A percentile compares a stretch with the other conserved stretches of the same genome.
phyloP scores from a whole-genome alignment of 1,139 yeast genomes.

The Debaryomyces nepalensis region DNA sequence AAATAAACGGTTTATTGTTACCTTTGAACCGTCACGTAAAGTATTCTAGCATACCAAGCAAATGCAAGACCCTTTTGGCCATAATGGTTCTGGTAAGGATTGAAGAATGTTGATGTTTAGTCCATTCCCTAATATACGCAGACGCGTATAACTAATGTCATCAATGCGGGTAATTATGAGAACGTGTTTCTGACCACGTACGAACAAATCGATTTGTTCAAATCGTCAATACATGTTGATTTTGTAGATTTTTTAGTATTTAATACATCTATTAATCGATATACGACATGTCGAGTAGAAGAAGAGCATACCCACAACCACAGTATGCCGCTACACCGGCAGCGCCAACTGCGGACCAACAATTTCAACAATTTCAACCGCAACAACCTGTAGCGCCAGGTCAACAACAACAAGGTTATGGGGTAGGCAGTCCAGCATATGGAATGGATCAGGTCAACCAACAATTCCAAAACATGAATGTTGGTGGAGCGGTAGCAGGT shows the following conservation, averaged over 20 bases:
- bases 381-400: slow-evolving; percentile 17
- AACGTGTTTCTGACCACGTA: slow-evolving; percentile 13
- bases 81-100: too few species aligned
- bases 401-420: slow-evolving; percentile 15
- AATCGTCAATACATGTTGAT: slow-evolving; percentile 2
- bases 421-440: slow-evolving; percentile 19
- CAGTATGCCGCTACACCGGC: slow-evolving; percentile 53
- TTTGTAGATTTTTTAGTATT: not conserved
- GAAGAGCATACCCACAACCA: slow-evolving; percentile 71
- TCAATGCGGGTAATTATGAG: not conserved
- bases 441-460: slow-evolving; percentile 44
- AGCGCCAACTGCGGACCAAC: slow-evolving; percentile 25
- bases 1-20: too few species aligned
- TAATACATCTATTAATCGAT: slow-evolving; percentile 3
- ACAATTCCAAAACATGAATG: slow-evolving; percentile 46
- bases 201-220: slow-evolving; percentile 8
- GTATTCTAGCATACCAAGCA: too few species aligned
- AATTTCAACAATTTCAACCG: slow-evolving; percentile 15
- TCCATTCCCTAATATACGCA: slow-evolving; percentile 6
- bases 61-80: too few species aligned
- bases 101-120: not conserved
- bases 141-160: not conserved
- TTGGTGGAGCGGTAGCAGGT: slow-evolving; percentile 25
- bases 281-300: slow-evolving; percentile 39
- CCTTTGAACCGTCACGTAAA: too few species aligned